Conservation (phyloP, 2,329 filamentous ascomycete species). For the Didymella lethalis region DNA sequence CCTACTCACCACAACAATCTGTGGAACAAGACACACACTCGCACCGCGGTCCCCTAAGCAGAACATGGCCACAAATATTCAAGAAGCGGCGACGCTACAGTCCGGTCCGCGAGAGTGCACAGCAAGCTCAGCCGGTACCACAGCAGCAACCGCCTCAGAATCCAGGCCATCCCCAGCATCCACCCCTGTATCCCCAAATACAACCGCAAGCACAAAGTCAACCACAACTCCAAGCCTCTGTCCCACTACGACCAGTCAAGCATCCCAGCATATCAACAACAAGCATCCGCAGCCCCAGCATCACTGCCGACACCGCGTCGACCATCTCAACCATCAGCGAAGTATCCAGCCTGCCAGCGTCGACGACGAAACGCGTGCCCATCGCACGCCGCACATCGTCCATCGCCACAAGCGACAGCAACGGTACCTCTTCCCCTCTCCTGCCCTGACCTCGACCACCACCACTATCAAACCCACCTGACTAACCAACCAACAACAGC, state of each 20-base stretch:
- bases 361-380: constrained; percentile 30
- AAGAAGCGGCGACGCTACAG: constrained; percentile 45
- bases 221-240: constrained; percentile 22
- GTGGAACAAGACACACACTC: constrained; percentile 31
- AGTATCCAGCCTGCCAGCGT: constrained; percentile 31
- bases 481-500: constrained; percentile 18
- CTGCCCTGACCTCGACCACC: background rate
- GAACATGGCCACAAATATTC: constrained; percentile 43
- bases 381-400: constrained; percentile 34
- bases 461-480: background rate
- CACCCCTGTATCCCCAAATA: constrained; percentile 9
- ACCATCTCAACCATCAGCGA: constrained; percentile 38
- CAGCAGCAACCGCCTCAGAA: constrained; percentile 1
- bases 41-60: constrained; percentile 39
- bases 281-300: constrained; percentile 30
- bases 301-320: constrained; percentile 34
- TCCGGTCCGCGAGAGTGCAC: constrained; percentile 38
- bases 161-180: background rate
- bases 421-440: constrained; percentile 25
- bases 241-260: constrained; percentile 27
- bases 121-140: constrained; percentile 29
- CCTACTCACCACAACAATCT: constrained; percentile 27
- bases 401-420: constrained; percentile 33
- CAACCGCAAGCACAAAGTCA: constrained; percentile 15
- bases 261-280: constrained; percentile 24